A percentile compares a stretch with the other conserved stretches of the same genome.
Conservation (phyloP, 768 basidiomycete species). For the Tylopilus intermedius region DNA sequence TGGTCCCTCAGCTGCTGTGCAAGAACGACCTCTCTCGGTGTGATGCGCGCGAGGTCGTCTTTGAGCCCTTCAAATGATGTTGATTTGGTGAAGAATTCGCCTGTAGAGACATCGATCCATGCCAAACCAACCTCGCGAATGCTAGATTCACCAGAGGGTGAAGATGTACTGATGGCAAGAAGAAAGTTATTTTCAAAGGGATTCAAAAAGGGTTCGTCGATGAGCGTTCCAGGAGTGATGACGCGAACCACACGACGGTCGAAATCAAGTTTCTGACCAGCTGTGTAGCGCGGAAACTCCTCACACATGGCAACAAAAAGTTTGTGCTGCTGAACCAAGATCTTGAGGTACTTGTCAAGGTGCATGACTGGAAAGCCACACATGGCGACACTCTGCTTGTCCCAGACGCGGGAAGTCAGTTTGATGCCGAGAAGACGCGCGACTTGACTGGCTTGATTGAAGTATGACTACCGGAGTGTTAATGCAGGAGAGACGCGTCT, state of each 20-base stretch:
- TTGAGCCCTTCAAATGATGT: constrained; percentile 51
- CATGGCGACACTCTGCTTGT: constrained; percentile 66
- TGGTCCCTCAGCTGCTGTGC: constrained; percentile 35
- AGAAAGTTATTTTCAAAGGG: constrained; percentile 88
- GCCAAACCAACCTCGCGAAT: constrained; percentile 58
- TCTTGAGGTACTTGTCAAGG: constrained; percentile 81
- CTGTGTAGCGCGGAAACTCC: constrained; percentile 61
- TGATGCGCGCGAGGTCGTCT: constrained; percentile 79
- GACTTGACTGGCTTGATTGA: constrained; percentile 81
- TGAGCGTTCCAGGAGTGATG: constrained; percentile 90
- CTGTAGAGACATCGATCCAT: constrained; percentile 93
- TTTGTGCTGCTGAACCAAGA: constrained; percentile 75
- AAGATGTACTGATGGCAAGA: constrained; percentile 50
- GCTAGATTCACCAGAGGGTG: not conserved
- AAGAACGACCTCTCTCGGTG: constrained; percentile 80
- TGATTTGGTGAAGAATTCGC: constrained; percentile 81
- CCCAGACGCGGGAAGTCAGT: constrained; percentile 72
- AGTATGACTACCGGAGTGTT: constrained; percentile 68
- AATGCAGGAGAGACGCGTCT: not conserved
- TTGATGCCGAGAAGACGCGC: constrained; percentile 78
- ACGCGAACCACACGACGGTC: constrained; percentile 81
- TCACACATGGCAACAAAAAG: constrained; percentile 92
- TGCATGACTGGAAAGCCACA: constrained; percentile 87
- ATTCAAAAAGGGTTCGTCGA: constrained; percentile 85
- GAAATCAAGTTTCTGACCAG: constrained; percentile 55